These are phyloP conservation scores for Penicillium sp. DNA, from an alignment of 2,329 filamentous ascomycete genomes.

Conservation along the genomic window DNA sequence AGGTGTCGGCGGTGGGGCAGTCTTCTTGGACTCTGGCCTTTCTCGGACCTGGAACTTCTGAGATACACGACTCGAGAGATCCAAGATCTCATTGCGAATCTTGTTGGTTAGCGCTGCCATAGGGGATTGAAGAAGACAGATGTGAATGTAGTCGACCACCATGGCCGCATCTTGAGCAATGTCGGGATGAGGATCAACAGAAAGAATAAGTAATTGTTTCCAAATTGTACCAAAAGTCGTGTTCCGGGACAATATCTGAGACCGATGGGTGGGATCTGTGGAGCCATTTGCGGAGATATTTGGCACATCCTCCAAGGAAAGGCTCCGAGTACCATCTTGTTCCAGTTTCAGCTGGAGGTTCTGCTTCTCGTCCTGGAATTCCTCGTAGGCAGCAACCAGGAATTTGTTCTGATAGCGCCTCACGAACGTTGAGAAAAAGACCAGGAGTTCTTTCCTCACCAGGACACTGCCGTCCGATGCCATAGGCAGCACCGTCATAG, in stretches of 20 bases:
- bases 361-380: conserved; percentile 73
- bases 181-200: conserved; percentile 88
- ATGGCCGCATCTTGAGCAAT: conserved; percentile 74
- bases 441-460: conserved; percentile 83
- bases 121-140: conserved; percentile 65
- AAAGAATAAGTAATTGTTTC: conserved; percentile 84
- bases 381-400: conserved; percentile 81
- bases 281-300: too few species aligned
- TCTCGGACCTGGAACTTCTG: too few species aligned
- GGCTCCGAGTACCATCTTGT: too few species aligned
- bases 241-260: conserved; percentile 71
- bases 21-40: conserved; percentile 28
- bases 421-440: conserved; percentile 88
- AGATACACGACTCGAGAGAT: too few species aligned
- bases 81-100: conserved; percentile 58
- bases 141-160: conserved; percentile 81
- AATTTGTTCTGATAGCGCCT: conserved; percentile 87
- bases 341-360: conserved; percentile 40
- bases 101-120: conserved; percentile 61
- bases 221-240: conserved; percentile 89
- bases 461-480: conserved; percentile 86
- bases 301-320: too few species aligned
- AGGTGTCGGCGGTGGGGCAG: conserved; percentile 39
- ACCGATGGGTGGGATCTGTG: conserved; percentile 18
- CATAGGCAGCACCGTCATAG: conserved; percentile 81